Conservation (phyloP, 139 green algal species). For the Tetradesmus lagerheimii region DNA sequence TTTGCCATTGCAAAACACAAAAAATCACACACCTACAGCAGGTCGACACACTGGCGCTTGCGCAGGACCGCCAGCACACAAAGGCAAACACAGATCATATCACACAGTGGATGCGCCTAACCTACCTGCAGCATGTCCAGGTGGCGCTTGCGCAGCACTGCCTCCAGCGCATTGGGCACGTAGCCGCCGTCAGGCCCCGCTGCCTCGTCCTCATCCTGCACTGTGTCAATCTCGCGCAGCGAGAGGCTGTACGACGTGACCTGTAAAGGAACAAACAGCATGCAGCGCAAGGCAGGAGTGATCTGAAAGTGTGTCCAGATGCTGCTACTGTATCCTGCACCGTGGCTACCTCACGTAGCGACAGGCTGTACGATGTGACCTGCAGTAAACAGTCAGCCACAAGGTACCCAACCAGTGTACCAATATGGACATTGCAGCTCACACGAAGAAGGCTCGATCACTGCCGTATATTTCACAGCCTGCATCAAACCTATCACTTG, state of each 20-base stretch:
- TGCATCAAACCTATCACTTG: too few species aligned
- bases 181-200: slow-evolving; percentile 31
- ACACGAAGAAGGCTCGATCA: too few species aligned
- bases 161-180: slow-evolving; percentile 64
- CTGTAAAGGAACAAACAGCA: not conserved
- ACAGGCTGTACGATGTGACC: slow-evolving; percentile 64
- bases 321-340: slow-evolving; percentile 26
- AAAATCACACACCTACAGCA: too few species aligned
- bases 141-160: slow-evolving; percentile 56
- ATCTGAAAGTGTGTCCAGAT: too few species aligned
- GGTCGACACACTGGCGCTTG: not conserved
- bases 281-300: not conserved
- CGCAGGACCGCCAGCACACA: not conserved
- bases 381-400: not conserved
- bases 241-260: slow-evolving; percentile 65
- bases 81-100: not conserved
- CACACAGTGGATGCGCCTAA: not conserved
- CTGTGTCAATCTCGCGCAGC: slow-evolving; percentile 72
- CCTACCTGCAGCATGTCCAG: slow-evolving; percentile 54
- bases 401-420: not conserved
- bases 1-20: too few species aligned
- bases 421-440: too few species aligned
- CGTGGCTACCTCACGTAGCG: slow-evolving; percentile 70
- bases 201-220: slow-evolving; percentile 34
- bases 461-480: too few species aligned